Percentiles rank a stretch among this genome's conserved stretches.
Evolutionary conservation across 2,329 filamentous ascomycete species (phyloP).

Genomic region (Trichoderma guizhouense): DNA sequence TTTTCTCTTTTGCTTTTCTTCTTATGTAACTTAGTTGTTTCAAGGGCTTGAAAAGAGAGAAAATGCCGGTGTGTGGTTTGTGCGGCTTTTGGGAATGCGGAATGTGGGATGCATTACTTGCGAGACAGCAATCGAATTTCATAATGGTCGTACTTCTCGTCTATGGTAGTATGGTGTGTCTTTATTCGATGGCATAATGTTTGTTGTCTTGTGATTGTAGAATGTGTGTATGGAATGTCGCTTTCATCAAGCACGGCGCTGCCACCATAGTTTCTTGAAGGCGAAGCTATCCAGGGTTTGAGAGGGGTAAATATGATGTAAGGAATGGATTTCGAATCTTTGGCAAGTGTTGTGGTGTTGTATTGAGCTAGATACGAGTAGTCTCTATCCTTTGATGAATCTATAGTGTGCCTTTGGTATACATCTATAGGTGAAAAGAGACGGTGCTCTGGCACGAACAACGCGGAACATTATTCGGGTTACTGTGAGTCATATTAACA

Average conservation of each 20-base stretch:
- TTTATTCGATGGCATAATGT: not conserved
- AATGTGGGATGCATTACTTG: constrained; percentile 5
- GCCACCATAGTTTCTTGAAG: not conserved
- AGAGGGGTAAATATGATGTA: not conserved
- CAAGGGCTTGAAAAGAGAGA: not conserved
- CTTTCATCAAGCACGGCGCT: not conserved
- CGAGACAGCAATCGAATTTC: constrained; percentile 14
- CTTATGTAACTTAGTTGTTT: not conserved
- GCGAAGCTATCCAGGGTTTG: not conserved
- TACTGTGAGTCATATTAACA: too few relatives aligned
- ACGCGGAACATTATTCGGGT: too few relatives aligned
- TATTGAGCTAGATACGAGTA: not conserved
- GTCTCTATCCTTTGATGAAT: not conserved
- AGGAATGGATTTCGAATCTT: not conserved
- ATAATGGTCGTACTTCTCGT: not conserved
- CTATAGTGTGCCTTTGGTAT: not conserved
- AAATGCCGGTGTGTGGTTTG: not conserved
- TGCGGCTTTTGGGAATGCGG: not conserved
- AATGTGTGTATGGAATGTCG: not conserved
- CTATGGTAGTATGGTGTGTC: too few relatives aligned
- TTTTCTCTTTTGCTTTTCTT: not conserved
- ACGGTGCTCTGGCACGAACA: not conserved
- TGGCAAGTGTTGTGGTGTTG: not conserved
- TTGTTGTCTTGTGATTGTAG: not conserved
- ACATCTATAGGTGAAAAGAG: not conserved